Evolutionary conservation across 1,139 yeast genomes (phyloP), one percentile per base, ranked within the genome.

Genomic region (Suhomyces coccinellae): DNA sequence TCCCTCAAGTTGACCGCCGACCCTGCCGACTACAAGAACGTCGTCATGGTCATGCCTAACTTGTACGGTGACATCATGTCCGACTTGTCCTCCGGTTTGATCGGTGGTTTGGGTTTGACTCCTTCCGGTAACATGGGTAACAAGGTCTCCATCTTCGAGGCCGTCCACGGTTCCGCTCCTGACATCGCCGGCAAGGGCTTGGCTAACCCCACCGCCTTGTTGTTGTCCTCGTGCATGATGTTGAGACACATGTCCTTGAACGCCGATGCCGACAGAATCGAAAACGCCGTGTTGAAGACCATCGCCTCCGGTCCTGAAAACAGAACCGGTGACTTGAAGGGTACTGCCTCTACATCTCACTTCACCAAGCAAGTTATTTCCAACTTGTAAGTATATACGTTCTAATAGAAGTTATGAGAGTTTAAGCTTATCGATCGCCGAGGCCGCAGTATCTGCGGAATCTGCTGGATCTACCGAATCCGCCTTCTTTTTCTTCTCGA

Each of bases 71-170:
- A 86, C 71, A 93, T 93, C 73, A 85, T 93, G 85, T 91, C 98
- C 54, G 98, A 93, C 72, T 80, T 93, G 70, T 88, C 96, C 57
- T 87, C 97, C 49, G 99, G 98, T 73, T 80, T 93, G 66, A 93
- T 95, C 59, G 99, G 99, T 69, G 97, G 98, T 66, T 82, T 91
- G 63, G 99, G 99, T 73, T 83, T 93, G 70, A 93, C 98, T 54
- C 98, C 99, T 58, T 89, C 97, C 51, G 99, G 97, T 71, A 93
- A 93, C 82, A 90, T 93, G 90, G 99, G 99, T 77, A 89, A 89
- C 80, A 85, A 87, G 69, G 96, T 91, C 54, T 88, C 97, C 50
- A 91, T 93, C 67, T 93, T 93, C 69, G 99, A 93, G 80, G 98
- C 99, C 57, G 99, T 93, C 65, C 98, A 93, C 72, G 98, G 99